A percentile compares a stretch with the other conserved stretches of the same genome.
Evolutionary conservation across 2,329 filamentous ascomycete species (phyloP).

Genomic region (Aureobasidium namibiae): DNA sequence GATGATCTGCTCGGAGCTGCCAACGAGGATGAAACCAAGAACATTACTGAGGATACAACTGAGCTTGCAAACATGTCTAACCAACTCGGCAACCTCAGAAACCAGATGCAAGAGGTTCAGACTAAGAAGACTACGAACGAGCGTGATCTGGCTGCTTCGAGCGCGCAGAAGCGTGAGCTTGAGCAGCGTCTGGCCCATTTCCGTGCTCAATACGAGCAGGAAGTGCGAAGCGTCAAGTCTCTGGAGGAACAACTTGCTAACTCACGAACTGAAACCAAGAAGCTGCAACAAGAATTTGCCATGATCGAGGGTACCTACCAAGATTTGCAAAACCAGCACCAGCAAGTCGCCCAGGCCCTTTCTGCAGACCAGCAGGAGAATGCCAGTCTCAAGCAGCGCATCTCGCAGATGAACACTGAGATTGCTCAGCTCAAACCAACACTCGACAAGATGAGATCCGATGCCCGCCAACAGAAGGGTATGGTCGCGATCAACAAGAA

Average conservation of each 20-base stretch:
- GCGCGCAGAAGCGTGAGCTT: constrained; percentile 84
- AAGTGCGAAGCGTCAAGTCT: constrained; percentile 75
- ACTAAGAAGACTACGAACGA: constrained; percentile 71
- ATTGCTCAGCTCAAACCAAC: constrained; percentile 78
- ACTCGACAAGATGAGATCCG: constrained; percentile 85
- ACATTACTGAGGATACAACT: constrained; percentile 77
- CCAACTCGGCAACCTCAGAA: constrained; percentile 82
- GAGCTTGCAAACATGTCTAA: constrained; percentile 95
- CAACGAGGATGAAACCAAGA: constrained; percentile 81
- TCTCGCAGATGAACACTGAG: constrained; percentile 73
- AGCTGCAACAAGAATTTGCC: constrained; percentile 74
- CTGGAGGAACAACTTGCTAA: constrained; percentile 74
- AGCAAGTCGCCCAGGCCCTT: constrained; percentile 63
- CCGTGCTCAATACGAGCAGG: constrained; percentile 82
- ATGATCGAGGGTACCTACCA: constrained; percentile 72
- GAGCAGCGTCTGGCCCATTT: constrained; percentile 82
- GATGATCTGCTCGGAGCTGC: constrained; percentile 89
- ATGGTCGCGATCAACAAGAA: constrained; percentile 98
- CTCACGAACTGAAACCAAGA: constrained; percentile 72
- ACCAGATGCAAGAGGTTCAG: constrained; percentile 90
- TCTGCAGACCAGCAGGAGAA: constrained; percentile 89
- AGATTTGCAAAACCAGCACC: constrained; percentile 75
- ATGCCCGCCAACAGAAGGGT: constrained; percentile 91
- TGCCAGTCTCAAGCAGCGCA: constrained; percentile 73
- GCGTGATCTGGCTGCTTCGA: constrained; percentile 72